These are phyloP conservation scores for Lichtheimia hyalospora DNA, from an alignment of 371 early-diverging fungal species.

Conservation along the genomic window DNA sequence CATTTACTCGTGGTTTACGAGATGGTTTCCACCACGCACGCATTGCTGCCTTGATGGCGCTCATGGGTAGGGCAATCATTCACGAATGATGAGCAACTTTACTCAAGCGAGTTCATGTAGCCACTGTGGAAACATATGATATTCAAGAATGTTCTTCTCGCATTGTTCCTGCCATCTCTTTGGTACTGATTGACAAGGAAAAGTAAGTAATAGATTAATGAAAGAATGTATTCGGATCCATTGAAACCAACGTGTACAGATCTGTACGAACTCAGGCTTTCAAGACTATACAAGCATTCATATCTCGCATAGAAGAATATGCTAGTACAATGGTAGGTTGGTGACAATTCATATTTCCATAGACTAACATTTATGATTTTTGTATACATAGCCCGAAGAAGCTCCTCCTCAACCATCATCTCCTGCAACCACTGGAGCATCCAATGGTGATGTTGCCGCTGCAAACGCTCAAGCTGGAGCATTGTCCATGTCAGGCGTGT, in stretches of 20 bases:
- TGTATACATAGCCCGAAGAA: conserved; percentile 52
- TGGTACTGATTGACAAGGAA: conserved; percentile 83
- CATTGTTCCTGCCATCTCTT: conserved; percentile 77
- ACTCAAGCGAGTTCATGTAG: conserved; percentile 23
- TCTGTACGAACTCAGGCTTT: conserved; percentile 83
- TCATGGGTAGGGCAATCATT: conserved; percentile 52
- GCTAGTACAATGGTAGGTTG: conserved; percentile 67
- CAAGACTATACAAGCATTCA: conserved; percentile 66
- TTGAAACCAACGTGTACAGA: conserved; percentile 24
- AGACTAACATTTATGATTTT: not conserved
- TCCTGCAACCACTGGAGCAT: too few relatives aligned
- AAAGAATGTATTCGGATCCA: too few relatives aligned
- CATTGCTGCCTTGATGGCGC: conserved; percentile 85
- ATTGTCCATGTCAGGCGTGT: conserved; percentile 32
- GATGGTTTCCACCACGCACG: conserved; percentile 94
- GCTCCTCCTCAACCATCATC: too few relatives aligned
- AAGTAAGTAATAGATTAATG: conserved; percentile 46
- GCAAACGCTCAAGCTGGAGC: conserved; percentile 21
- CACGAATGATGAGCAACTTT: not conserved
- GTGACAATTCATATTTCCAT: not conserved
- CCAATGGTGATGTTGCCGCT: not conserved
- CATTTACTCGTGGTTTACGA: conserved; percentile 79
- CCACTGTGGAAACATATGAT: conserved; percentile 73
- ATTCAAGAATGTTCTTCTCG: conserved; percentile 70
- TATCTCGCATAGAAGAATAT: conserved; percentile 64